These are phyloP conservation scores for Colletotrichum sidae DNA, from an alignment of 2,329 filamentous ascomycete genomes.

Conservation along the genomic window DNA sequence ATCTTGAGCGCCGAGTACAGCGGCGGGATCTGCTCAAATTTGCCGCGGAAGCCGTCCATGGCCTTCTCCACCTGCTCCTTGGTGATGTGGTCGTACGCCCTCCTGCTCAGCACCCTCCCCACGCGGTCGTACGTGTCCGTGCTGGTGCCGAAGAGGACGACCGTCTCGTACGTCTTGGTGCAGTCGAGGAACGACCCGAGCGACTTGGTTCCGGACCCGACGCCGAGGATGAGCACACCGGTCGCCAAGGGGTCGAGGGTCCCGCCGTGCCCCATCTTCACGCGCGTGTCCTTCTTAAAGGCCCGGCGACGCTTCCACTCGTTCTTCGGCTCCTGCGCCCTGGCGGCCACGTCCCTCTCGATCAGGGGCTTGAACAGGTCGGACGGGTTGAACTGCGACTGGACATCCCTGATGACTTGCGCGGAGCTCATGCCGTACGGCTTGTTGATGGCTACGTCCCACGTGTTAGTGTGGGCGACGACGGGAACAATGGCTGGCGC, in stretches of 20 bases:
- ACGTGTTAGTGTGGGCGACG: constrained; percentile 4
- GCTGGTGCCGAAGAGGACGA: constrained; percentile 89
- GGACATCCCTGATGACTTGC: constrained; percentile 89
- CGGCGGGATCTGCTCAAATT: constrained; percentile 89
- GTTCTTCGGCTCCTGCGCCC: constrained; percentile 66
- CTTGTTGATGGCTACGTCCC: constrained; percentile 84
- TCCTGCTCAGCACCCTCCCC: constrained; percentile 83
- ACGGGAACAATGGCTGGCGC: constrained; percentile 7
- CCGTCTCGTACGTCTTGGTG: constrained; percentile 92
- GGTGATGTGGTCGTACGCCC: constrained; percentile 84
- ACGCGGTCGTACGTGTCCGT: constrained; percentile 93
- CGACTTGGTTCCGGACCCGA: constrained; percentile 88
- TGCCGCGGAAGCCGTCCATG: constrained; percentile 80
- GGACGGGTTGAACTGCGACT: constrained; percentile 86
- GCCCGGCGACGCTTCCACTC: constrained; percentile 70
- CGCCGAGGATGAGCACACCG: constrained; percentile 88
- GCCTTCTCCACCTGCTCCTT: constrained; percentile 81
- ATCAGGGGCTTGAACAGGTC: constrained; percentile 83
- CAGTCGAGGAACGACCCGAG: constrained; percentile 84
- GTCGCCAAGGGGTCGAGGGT: constrained; percentile 95
- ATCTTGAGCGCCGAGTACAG: constrained; percentile 94
- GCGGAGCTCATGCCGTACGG: constrained; percentile 88
- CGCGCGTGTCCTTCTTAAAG: constrained; percentile 71
- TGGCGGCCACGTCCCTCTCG: constrained; percentile 67
- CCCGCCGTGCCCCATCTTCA: constrained; percentile 97